These are phyloP conservation scores for Pseudogymnoascus destructans DNA, from an alignment of 2,329 filamentous ascomycete genomes.

Conservation along the genomic window DNA sequence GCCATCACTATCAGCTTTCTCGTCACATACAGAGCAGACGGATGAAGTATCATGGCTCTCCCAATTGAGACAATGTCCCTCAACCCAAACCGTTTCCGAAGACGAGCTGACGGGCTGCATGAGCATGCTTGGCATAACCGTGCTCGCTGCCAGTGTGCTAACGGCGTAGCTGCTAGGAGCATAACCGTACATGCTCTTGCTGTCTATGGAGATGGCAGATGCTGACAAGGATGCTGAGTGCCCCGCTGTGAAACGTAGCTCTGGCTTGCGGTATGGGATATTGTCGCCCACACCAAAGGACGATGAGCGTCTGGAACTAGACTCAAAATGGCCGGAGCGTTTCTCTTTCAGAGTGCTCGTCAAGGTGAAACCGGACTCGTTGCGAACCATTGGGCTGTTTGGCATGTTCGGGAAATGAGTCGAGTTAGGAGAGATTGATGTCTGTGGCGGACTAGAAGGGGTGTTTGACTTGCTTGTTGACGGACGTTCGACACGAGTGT, in stretches of 20 bases:
- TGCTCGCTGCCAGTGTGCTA: constrained; percentile 74
- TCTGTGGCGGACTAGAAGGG: constrained; percentile 42
- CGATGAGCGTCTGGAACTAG: constrained; percentile 72
- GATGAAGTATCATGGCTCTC: constrained; percentile 44
- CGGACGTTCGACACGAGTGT: constrained; percentile 58
- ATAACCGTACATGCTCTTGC: constrained; percentile 42
- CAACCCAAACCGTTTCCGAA: constrained; percentile 69
- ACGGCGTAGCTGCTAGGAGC: constrained; percentile 75
- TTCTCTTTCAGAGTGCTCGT: constrained; percentile 84
- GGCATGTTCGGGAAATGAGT: constrained; percentile 60
- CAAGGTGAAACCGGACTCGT: constrained; percentile 81
- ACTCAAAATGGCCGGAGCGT: constrained; percentile 77
- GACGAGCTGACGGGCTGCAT: constrained; percentile 68
- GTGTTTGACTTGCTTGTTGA: constrained; percentile 55
- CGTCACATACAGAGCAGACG: constrained; percentile 62
- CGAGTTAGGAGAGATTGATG: constrained; percentile 62
- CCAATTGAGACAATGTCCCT: constrained; percentile 70
- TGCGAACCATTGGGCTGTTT: constrained; percentile 68
- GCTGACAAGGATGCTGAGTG: constrained; percentile 56
- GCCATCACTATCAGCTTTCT: constrained; percentile 52
- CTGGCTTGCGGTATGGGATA: constrained; percentile 53
- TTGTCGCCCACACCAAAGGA: constrained; percentile 73
- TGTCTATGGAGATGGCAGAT: constrained; percentile 35
- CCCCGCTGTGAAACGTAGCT: constrained; percentile 58
- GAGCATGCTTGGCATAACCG: constrained; percentile 74